phyloP scores from a whole-genome alignment of 306 rosid genomes.

The Dalbergia oliveri region DNA sequence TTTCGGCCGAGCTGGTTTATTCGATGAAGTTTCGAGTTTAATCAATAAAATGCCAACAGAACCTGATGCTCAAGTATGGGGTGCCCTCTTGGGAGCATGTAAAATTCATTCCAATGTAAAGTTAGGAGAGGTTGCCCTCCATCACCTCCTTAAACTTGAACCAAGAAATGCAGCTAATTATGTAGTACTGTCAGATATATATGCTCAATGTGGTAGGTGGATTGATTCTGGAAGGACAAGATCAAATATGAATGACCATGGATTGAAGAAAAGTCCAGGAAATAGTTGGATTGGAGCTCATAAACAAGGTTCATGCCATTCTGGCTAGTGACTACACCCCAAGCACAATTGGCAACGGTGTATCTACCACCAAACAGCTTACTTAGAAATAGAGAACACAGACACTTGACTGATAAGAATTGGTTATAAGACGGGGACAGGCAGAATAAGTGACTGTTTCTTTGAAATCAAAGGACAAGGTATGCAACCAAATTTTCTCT shows the following conservation, averaged over 20 bases:
- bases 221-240: conserved; percentile 58
- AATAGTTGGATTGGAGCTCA: conserved; percentile 71
- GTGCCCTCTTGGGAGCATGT: conserved; percentile 83
- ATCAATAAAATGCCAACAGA: conserved; percentile 63
- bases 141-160: conserved; percentile 70
- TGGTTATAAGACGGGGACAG: not conserved
- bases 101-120: conserved; percentile 68
- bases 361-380: conserved; percentile 9
- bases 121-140: conserved; percentile 68
- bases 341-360: conserved; percentile 28
- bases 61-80: conserved; percentile 79
- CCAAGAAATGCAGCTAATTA: conserved; percentile 67
- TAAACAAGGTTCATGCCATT: conserved; percentile 38
- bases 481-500: conserved; percentile 26
- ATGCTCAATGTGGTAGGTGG: conserved; percentile 71
- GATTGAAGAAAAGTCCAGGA: conserved; percentile 73
- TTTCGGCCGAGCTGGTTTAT: conserved; percentile 69
- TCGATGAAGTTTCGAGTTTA: conserved; percentile 60
- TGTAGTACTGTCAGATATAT: conserved; percentile 66
- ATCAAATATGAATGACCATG: conserved; percentile 51
- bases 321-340: conserved; percentile 27
- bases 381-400: conserved; percentile 26
- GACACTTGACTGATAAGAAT: conserved; percentile 32
- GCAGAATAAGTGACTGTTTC: conserved; percentile 19
- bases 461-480: conserved; percentile 3